These are phyloP conservation scores for Anisogramma anomala DNA, from an alignment of 2,329 filamentous ascomycete species.

Conservation along the genomic window DNA sequence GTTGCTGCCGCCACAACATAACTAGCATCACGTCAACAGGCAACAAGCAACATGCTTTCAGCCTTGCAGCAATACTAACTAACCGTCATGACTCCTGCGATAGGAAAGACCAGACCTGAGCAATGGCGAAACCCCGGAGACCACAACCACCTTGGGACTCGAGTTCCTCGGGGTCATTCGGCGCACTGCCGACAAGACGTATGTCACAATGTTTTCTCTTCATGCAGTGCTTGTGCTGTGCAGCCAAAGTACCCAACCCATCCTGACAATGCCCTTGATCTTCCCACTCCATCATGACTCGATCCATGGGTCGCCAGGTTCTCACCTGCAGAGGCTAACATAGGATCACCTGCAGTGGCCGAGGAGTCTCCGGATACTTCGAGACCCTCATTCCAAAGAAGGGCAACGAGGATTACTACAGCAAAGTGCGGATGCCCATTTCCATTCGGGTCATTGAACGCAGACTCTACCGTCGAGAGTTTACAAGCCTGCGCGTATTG, in stretches of 20 bases:
- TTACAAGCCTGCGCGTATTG: slow-evolving; percentile 58
- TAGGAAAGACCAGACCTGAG: slow-evolving; percentile 35
- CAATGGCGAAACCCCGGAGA: slow-evolving; percentile 51
- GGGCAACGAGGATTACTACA: slow-evolving; percentile 64
- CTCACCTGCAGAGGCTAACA: slow-evolving; percentile 14
- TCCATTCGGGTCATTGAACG: slow-evolving; percentile 66
- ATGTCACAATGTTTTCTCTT: slow-evolving; percentile 23
- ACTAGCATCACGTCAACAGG: slow-evolving; percentile 8
- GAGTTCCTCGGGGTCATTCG: slow-evolving; percentile 65
- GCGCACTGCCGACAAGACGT: slow-evolving; percentile 73
- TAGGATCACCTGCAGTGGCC: slow-evolving; percentile 41
- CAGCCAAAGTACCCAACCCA: not conserved
- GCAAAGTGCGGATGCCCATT: slow-evolving; percentile 64
- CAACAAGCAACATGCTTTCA: not conserved
- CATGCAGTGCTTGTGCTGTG: not conserved
- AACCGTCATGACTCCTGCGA: slow-evolving; percentile 4
- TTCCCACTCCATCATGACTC: slow-evolving; percentile 2
- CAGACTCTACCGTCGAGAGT: slow-evolving; percentile 58
- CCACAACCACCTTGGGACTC: slow-evolving; percentile 59
- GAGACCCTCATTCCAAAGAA: slow-evolving; percentile 56
- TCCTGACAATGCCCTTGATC: slow-evolving; percentile 3
- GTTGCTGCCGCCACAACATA: slow-evolving; percentile 6
- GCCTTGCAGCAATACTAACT: slow-evolving; percentile 10
- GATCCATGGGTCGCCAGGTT: slow-evolving; percentile 8
- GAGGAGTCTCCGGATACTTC: slow-evolving; percentile 63